phyloP scores from a whole-genome alignment of 176 grass and related monocot species.

The Carex myosuroides region DNA sequence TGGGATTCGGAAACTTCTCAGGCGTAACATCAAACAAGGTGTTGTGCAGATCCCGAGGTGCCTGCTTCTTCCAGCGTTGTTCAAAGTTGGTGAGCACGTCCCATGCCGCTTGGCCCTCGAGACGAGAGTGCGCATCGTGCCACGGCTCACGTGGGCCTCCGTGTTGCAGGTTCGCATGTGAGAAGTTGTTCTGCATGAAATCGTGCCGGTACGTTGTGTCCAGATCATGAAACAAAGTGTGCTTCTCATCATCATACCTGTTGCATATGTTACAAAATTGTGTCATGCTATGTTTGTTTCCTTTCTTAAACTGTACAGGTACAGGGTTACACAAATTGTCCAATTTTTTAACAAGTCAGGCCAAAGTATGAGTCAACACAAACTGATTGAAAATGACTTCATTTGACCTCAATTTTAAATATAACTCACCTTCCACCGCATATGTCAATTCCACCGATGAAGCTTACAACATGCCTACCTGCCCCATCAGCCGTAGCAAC shows the following conservation, averaged over 20 bases:
- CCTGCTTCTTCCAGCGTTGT: constrained; percentile 74
- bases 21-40: constrained; percentile 41
- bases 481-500: constrained; percentile 11
- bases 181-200: constrained; percentile 72
- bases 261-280: neutral
- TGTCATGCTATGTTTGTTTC: neutral
- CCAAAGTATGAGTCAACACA: neutral
- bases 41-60: constrained; percentile 34
- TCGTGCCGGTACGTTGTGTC: constrained; percentile 55
- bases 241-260: constrained; percentile 83
- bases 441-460: constrained; percentile 61
- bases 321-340: no score
- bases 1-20: constrained; percentile 25
- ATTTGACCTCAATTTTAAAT: neutral
- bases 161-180: constrained; percentile 32
- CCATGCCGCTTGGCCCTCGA: constrained; percentile 68
- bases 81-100: constrained; percentile 85
- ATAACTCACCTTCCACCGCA: constrained; percentile 39
- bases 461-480: constrained; percentile 47
- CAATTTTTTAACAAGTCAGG: no score
- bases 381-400: neutral
- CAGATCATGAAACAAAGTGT: constrained; percentile 59
- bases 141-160: constrained; percentile 82
- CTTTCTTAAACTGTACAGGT: no score
- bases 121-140: constrained; percentile 77